Conservation (phyloP, 257 asterid genomes). For the Leptodermis oblonga region DNA sequence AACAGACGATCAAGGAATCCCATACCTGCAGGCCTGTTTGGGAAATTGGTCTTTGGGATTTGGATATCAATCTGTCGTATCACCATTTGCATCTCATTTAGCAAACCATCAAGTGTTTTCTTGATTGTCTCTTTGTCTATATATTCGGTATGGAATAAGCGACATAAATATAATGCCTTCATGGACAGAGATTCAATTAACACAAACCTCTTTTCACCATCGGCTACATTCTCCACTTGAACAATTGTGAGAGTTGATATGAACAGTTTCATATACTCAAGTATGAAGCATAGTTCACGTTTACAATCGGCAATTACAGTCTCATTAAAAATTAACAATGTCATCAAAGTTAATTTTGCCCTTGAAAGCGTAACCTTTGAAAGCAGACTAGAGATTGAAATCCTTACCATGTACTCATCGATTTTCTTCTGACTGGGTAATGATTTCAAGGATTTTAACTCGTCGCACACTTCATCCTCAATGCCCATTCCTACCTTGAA, state of each 20-base stretch:
- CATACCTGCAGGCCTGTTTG: background rate
- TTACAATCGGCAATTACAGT: background rate
- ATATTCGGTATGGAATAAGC: background rate
- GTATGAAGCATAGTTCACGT: background rate
- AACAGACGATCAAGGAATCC: background rate
- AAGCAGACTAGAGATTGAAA: background rate
- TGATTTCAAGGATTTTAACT: background rate
- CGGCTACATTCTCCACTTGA: background rate
- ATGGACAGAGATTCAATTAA: background rate
- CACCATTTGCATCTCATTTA: background rate
- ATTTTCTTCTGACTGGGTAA: background rate
- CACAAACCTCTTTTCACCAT: background rate
- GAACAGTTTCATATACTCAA: background rate
- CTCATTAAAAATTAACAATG: background rate
- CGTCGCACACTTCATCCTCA: background rate
- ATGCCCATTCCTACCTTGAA: no score
- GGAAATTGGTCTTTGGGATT: background rate
- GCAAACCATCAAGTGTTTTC: background rate
- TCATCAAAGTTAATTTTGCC: background rate
- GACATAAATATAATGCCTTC: background rate
- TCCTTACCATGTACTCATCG: background rate
- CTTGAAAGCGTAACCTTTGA: background rate
- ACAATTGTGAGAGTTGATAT: background rate
- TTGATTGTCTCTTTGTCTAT: background rate
- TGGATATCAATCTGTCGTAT: background rate